Evolutionary conservation across 345 rosid genomes (phyloP).

Genomic region (Syzygium aqueum): DNA sequence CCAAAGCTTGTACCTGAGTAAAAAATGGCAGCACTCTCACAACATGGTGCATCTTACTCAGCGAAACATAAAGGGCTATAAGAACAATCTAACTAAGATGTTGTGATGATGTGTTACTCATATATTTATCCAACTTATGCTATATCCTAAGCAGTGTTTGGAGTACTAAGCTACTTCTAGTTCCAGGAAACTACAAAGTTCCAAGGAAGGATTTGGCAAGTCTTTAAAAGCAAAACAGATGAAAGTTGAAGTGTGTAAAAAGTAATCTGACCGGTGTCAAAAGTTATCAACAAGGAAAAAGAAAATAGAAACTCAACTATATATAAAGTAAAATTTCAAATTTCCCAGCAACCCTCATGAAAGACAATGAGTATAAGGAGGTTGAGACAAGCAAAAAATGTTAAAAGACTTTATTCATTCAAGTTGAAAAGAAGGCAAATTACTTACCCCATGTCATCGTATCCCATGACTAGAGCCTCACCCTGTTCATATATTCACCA

Average conservation of each 20-base stretch:
- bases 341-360: neutral
- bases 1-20: slow-evolving; percentile 83
- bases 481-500: slow-evolving; percentile 50
- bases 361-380: neutral
- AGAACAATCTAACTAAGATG: neutral
- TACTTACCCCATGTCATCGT: slow-evolving; percentile 96
- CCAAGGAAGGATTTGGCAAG: neutral
- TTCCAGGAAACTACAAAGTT: neutral
- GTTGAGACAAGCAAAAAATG: neutral
- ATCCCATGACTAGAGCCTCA: slow-evolving; percentile 98
- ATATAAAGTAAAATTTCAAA: neutral
- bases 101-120: neutral
- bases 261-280: neutral
- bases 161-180: neutral
- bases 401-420: neutral
- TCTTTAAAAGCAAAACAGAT: neutral
- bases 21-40: neutral
- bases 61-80: neutral
- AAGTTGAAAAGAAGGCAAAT: slow-evolving; percentile 1
- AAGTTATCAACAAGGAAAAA: neutral
- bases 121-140: neutral
- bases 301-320: neutral
- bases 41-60: neutral
- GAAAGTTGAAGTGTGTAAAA: neutral
- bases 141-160: neutral